Conservation (phyloP, 768 basidiomycete species). For the Tulasnella sp. region DNA sequence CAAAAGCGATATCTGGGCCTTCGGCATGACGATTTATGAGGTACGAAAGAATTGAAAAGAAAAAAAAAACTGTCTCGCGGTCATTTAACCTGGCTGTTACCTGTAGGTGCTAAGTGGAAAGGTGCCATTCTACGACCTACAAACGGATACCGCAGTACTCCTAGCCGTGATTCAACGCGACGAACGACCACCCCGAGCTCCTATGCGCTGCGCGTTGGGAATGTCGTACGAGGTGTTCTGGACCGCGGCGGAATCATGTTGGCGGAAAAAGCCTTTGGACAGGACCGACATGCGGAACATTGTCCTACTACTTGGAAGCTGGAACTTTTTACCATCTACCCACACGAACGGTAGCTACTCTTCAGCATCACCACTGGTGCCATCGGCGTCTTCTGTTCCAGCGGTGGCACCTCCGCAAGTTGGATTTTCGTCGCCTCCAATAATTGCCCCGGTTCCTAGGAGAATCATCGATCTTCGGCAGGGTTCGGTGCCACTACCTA, state of each 20-base stretch:
- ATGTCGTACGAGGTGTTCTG: background rate
- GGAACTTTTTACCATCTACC: too few relatives aligned
- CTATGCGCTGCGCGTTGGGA: background rate
- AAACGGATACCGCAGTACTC: background rate
- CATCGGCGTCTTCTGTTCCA: too few relatives aligned
- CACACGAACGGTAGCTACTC: too few relatives aligned
- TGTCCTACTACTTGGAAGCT: too few relatives aligned
- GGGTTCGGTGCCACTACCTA: too few relatives aligned
- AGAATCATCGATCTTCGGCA: too few relatives aligned
- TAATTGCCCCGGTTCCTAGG: too few relatives aligned
- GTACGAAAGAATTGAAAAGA: background rate
- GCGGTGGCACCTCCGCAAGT: too few relatives aligned
- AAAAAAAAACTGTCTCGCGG: too few relatives aligned
- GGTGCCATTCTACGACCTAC: background rate
- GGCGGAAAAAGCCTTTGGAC: background rate
- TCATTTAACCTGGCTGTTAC: too few relatives aligned
- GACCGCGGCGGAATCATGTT: background rate
- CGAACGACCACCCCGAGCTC: background rate
- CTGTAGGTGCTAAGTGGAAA: background rate
- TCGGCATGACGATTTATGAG: slow-evolving; percentile 7
- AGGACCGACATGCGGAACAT: background rate
- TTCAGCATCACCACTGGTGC: too few relatives aligned
- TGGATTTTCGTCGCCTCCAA: too few relatives aligned
- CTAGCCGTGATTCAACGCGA: background rate
- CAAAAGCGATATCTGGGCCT: slow-evolving; percentile 3